Conservation (phyloP, 176 grass and related monocot species). For the Oryza nivara region DNA sequence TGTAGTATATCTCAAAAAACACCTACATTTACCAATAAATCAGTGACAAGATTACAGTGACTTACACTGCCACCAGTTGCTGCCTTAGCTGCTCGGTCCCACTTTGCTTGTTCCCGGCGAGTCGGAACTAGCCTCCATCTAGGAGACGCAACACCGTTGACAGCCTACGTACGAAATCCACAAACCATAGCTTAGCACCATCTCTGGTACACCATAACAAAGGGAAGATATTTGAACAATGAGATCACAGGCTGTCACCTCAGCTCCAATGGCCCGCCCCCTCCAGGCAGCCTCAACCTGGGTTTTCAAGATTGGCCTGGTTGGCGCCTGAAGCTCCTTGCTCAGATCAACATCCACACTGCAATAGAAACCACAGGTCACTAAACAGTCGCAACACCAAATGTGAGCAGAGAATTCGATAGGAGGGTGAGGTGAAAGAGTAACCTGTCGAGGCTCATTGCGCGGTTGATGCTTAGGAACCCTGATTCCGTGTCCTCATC, state of each 20-base stretch:
- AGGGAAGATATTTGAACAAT: constrained; percentile 9
- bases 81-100: constrained; percentile 79
- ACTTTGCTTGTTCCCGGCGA: constrained; percentile 78
- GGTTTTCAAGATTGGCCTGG: constrained; percentile 70
- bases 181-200: constrained; percentile 18
- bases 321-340: constrained; percentile 77
- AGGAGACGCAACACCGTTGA: constrained; percentile 48
- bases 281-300: constrained; percentile 82
- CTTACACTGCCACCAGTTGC: constrained; percentile 80
- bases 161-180: constrained; percentile 48
- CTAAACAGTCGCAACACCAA: not conserved
- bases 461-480: constrained; percentile 87
- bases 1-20: not conserved
- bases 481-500: constrained; percentile 63
- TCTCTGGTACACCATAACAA: constrained; percentile 2
- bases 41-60: constrained; percentile 4
- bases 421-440: constrained; percentile 24
- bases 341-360: constrained; percentile 95
- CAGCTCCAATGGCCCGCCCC: constrained; percentile 50
- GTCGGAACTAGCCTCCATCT: constrained; percentile 94
- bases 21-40: constrained; percentile 26
- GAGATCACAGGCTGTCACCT: constrained; percentile 48
- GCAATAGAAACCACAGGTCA: constrained; percentile 28
- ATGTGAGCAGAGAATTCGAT: not conserved
- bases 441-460: constrained; percentile 84